These are phyloP conservation scores for Monosporascus sp. DNA, from an alignment of 2,329 filamentous ascomycete genomes.

Conservation along the genomic window DNA sequence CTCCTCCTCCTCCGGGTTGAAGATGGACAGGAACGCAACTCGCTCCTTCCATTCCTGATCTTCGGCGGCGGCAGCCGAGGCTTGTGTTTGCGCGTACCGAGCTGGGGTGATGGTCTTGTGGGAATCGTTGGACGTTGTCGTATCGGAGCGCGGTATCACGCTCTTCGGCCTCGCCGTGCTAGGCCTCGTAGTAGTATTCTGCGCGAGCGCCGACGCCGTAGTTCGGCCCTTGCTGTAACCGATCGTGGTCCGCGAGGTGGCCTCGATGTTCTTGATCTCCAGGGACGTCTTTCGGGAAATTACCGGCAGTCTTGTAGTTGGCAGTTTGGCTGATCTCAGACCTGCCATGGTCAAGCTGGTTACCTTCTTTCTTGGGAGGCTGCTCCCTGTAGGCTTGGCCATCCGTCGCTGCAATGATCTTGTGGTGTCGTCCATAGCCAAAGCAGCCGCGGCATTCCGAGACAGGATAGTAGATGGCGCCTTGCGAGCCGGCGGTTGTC, in stretches of 20 bases:
- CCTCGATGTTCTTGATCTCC: slow-evolving; percentile 56
- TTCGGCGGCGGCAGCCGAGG: slow-evolving; percentile 20
- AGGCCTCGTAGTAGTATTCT: slow-evolving; percentile 20
- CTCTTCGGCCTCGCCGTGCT: slow-evolving; percentile 12
- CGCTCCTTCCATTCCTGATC: slow-evolving; percentile 32
- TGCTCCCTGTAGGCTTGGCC: slow-evolving; percentile 18
- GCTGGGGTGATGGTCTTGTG: slow-evolving; percentile 45
- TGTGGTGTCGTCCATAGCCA: slow-evolving; percentile 37
- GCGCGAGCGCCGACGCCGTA: slow-evolving; percentile 42
- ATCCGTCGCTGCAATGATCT: slow-evolving; percentile 25
- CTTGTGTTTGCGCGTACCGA: slow-evolving; percentile 29
- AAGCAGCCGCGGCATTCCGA: slow-evolving; percentile 47
- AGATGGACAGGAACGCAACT: slow-evolving; percentile 53
- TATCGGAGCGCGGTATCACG: slow-evolving; percentile 27
- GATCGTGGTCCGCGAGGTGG: slow-evolving; percentile 72
- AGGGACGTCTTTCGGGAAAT: slow-evolving; percentile 44
- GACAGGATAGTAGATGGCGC: slow-evolving; percentile 49
- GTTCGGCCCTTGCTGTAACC: slow-evolving; percentile 76
- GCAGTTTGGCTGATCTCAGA: slow-evolving; percentile 25
- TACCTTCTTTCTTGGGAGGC: slow-evolving; percentile 18
- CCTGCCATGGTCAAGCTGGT: slow-evolving; percentile 21
- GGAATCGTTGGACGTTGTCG: slow-evolving; percentile 32
- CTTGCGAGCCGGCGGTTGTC: slow-evolving; percentile 13
- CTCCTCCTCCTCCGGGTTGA: slow-evolving; percentile 43
- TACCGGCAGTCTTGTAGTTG: slow-evolving; percentile 30